Base-by-base conservation (phyloP, 2,329 filamentous ascomycete genomes). In the Graphilbum sp. region DNA sequence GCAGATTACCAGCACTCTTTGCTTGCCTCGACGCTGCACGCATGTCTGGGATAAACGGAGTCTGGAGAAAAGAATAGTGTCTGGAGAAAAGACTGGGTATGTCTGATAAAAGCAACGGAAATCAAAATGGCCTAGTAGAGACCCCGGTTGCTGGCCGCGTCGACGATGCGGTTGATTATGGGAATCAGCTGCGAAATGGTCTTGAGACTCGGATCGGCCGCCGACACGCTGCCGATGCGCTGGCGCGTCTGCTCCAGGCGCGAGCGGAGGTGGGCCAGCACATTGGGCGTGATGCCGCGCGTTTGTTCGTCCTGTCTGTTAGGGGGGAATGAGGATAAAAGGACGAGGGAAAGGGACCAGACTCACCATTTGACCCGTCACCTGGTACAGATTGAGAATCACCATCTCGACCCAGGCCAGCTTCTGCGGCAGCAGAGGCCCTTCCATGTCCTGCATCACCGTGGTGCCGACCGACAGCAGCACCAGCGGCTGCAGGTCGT, bases 391-490 rank as follows among this genome's bases (percentile, higher is more conserved):
- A 21, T 64, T 60, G 31, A 62, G 56, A n/a, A 79, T 57, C 30
- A 75, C 66, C 47, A 67, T 62, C 50, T 78, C 72, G 31, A 77
- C 61, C 69, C 74, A 75, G 18, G 59, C 59, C 38, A 78, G 56
- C 52, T 72, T 72, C 49, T 72, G 63, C 35, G 64, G 60, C 37
- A 77, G 55, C 34, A 64, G 58, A 11, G 62, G 57, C 31, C 66
- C 67, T 41, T 64, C 63, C 34, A 80, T 56, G 32, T 74, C 63
- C 48, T 72, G 64, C 27, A 71, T 70, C 39, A 80, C 65, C 8
- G 73, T 76, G 19, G 75, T 72, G 38, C 73, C 73, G 30, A 79
- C 68, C 1, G 75, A 77, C 34, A 80, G 61, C 17, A 76, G 60
- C 37, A 80, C 63, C 17, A 80, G 60, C 16, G 73, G 69, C 35